These are phyloP conservation scores for Colletotrichum sp. DNA, from an alignment of 2,329 filamentous ascomycete genomes.

Conservation along the genomic window DNA sequence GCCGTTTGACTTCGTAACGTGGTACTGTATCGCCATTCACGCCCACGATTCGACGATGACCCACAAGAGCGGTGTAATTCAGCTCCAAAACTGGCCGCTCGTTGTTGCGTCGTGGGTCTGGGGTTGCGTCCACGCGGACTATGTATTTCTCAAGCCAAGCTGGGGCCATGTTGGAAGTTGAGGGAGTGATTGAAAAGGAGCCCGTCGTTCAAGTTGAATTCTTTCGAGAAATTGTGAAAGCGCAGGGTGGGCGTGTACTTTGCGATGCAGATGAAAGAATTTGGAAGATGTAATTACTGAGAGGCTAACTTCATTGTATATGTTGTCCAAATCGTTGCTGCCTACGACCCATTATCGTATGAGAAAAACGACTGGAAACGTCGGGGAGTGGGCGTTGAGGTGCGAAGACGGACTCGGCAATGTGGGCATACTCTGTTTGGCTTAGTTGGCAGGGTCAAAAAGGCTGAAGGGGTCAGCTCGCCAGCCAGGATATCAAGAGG, in stretches of 20 bases:
- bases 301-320: neutral
- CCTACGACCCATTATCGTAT: neutral
- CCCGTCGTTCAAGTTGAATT: neutral
- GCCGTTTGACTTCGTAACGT: conserved; percentile 7
- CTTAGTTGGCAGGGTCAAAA: neutral
- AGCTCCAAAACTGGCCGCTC: neutral
- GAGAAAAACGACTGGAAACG: neutral
- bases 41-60: neutral
- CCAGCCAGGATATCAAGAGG: neutral
- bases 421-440: neutral
- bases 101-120: neutral
- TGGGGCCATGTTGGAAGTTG: neutral
- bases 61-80: neutral
- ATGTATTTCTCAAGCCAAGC: conserved; percentile 7
- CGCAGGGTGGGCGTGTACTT: neutral
- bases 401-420: neutral
- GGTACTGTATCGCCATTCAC: neutral
- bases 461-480: neutral
- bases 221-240: neutral
- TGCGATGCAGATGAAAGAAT: neutral
- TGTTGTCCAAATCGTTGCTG: neutral
- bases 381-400: neutral
- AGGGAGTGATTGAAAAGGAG: neutral
- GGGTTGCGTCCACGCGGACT: neutral
- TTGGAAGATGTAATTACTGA: neutral